These are phyloP conservation scores for Adenanthera pavonina DNA, from an alignment of 306 rosid species.

Conservation along the genomic window DNA sequence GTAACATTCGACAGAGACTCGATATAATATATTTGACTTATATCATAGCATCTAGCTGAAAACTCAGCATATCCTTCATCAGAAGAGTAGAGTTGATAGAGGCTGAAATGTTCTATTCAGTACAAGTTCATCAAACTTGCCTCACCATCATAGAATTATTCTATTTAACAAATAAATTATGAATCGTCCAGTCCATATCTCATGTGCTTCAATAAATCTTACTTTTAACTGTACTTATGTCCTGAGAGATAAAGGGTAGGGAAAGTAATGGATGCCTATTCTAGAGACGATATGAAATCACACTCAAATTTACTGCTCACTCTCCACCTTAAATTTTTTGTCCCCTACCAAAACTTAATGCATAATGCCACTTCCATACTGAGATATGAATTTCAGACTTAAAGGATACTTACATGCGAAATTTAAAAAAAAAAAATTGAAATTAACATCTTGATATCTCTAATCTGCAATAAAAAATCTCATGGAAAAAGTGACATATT, in stretches of 20 bases:
- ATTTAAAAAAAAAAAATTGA: not conserved
- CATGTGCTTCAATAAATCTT: not conserved
- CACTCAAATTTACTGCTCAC: not conserved
- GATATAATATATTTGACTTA: not conserved
- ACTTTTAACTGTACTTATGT: not conserved
- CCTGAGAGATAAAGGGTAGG: not conserved
- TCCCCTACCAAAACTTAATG: not conserved
- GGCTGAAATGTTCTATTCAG: not conserved
- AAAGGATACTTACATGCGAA: not conserved
- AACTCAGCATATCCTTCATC: not conserved
- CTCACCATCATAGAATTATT: not conserved
- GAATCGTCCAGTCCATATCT: not conserved
- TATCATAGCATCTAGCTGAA: not conserved
- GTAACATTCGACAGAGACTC: not conserved
- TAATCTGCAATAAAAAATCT: not conserved
- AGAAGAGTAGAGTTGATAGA: not conserved
- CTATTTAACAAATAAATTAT: not conserved
- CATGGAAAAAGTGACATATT: not conserved
- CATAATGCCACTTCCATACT: not conserved
- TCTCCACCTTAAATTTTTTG: not conserved
- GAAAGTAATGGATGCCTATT: not conserved
- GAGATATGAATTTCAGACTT: not conserved
- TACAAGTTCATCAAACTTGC: not conserved
- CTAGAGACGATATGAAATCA: not conserved
- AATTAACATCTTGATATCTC: not conserved